Conservation (phyloP, 2,329 filamentous ascomycete genomes). For the Lasiodiplodia hormozganensis region DNA sequence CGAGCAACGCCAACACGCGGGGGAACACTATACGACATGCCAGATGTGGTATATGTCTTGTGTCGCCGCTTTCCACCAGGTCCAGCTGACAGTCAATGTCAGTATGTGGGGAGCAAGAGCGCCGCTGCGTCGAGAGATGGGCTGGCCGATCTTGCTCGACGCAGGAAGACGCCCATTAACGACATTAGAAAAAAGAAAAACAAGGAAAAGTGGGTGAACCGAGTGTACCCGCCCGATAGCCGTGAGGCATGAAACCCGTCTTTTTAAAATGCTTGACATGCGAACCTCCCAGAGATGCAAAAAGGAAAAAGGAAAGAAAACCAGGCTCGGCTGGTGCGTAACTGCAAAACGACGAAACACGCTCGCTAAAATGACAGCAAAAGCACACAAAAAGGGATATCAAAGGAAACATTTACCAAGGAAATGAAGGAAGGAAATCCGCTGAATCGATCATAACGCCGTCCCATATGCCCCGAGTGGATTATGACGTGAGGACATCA, state of each 20-base stretch:
- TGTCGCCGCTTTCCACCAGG: slow-evolving; percentile 45
- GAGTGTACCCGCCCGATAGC: slow-evolving; percentile 50
- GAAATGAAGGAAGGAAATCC: slow-evolving; percentile 48
- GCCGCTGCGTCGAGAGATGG: slow-evolving; percentile 44
- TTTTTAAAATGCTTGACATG: slow-evolving; percentile 52
- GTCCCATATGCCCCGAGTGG: slow-evolving; percentile 55
- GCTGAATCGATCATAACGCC: slow-evolving; percentile 60
- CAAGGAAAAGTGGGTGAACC: slow-evolving; percentile 37
- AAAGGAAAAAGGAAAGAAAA: slow-evolving; percentile 38
- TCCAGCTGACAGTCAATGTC: slow-evolving; percentile 50
- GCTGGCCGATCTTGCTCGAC: slow-evolving; percentile 42
- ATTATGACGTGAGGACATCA: slow-evolving; percentile 51
- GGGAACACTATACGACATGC: slow-evolving; percentile 45
- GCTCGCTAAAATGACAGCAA: slow-evolving; percentile 54
- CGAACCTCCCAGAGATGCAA: slow-evolving; percentile 54
- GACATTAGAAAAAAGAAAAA: slow-evolving; percentile 48
- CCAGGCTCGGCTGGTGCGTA: slow-evolving; percentile 46
- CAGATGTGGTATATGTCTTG: slow-evolving; percentile 44
- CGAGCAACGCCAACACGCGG: slow-evolving; percentile 34
- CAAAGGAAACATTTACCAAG: slow-evolving; percentile 46
- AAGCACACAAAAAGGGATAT: slow-evolving; percentile 52
- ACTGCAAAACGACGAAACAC: slow-evolving; percentile 42
- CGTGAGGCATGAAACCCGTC: slow-evolving; percentile 51
- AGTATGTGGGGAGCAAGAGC: slow-evolving; percentile 43
- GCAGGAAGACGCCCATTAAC: slow-evolving; percentile 42